Evolutionary conservation across 78 protist species (phyloP), one percentile per base, ranked within the genome.

Genomic region (Cavenderia fasciculata): DNA sequence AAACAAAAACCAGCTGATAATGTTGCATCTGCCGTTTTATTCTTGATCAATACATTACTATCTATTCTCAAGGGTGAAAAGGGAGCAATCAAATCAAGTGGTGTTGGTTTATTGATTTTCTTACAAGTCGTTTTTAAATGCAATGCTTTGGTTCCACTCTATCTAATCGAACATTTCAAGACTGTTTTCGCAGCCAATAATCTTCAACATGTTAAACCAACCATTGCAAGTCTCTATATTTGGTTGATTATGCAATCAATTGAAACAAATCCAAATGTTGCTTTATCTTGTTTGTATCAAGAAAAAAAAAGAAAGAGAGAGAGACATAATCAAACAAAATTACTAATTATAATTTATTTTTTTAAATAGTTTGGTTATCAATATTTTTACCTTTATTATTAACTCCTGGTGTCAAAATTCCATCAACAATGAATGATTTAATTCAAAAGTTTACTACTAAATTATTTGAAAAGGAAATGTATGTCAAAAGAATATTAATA

Each of bases 201-300:
- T 40, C 44, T 82, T 12, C 69, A 23, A 52, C 31, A 57, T 1
- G 12, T 68, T 0, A 82, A 82, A 33, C 77, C 78, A 65, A 65
- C 49, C 33, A 40, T 82, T 19, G 57, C 73, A 3, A 8, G 56
- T 11, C 49, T 82, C 7, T 31, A 47, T 19, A 33, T 82, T 25
- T 82, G 90, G 90, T 68, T 82, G 11, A 16, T 56, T 31, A 16
- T 19, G 1, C 90, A 82, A 54, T 49, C 90, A 40, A 40, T 68
- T 11, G 21, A 40, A 21, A 38, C 12, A 36, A n/a, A 49, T 29
- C 34, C 38, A n/a, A 44, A 79, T 8, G 52, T 38, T 33, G 62
- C 90, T n/a, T 18, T 61, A 29, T 23, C 66, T 0, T 25, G 65
- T 57, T 33, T 34, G 52, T 59, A 6, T 59, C 8, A 7, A 59